Percentiles rank a stretch among this genome's conserved stretches.
phyloP scores from a whole-genome alignment of 257 asterid species.

The Capsicum rhomboideum region DNA sequence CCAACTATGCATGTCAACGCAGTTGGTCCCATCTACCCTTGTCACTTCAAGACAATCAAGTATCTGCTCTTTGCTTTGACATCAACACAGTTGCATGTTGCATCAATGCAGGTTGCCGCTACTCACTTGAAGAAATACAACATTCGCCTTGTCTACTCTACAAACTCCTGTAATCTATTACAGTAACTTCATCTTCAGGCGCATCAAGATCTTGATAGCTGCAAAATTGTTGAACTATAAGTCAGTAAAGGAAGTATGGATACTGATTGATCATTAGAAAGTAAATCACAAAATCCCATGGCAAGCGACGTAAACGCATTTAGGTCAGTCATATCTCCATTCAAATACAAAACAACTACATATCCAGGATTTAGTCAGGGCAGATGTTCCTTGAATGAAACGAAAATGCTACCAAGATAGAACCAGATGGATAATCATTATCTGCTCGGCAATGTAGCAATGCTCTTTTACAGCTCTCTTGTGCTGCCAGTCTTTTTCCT shows the following conservation, averaged over 20 bases:
- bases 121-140: neutral
- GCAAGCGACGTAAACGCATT: neutral
- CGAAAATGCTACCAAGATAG: neutral
- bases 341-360: neutral
- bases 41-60: neutral
- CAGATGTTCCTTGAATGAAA: neutral
- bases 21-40: neutral
- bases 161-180: slow-evolving; percentile 91
- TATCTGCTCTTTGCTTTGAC: neutral
- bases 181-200: slow-evolving; percentile 98
- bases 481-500: neutral
- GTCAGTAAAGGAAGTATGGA: slow-evolving; percentile 1
- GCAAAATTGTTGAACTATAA: slow-evolving; percentile 19
- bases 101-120: neutral
- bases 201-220: slow-evolving; percentile 99
- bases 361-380: neutral
- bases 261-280: neutral
- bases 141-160: slow-evolving; percentile 22
- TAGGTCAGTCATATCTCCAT: neutral
- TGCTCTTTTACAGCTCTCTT: neutral
- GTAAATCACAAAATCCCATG: neutral
- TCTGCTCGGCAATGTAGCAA: neutral
- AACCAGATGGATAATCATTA: neutral
- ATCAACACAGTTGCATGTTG: neutral
- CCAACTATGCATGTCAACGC: neutral